Evolutionary conservation across 345 rosid species (phyloP).

Genomic region (Linum usitatissimum): DNA sequence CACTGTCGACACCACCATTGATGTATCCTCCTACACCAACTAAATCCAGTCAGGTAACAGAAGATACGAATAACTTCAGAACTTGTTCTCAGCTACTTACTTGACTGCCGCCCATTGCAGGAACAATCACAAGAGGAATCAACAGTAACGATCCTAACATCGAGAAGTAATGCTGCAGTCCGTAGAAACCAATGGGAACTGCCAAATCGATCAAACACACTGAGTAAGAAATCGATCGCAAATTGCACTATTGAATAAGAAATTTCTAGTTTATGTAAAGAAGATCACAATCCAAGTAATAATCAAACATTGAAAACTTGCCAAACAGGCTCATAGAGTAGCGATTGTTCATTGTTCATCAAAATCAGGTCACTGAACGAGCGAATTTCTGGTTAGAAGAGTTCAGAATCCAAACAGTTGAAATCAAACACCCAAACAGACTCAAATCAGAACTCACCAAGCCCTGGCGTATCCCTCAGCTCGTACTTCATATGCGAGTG

Average conservation of each 20-base stretch:
- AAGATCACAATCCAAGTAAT: too few relatives aligned
- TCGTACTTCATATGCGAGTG: conserved; percentile 80
- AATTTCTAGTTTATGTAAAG: too few relatives aligned
- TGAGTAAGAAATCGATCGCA: not conserved
- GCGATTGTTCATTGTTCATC: too few relatives aligned
- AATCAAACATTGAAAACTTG: too few relatives aligned
- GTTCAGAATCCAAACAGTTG: not conserved
- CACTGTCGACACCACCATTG: conserved; percentile 78
- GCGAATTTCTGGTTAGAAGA: too few relatives aligned
- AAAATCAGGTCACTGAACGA: too few relatives aligned
- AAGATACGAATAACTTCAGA: not conserved
- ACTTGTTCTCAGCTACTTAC: conserved; percentile 38
- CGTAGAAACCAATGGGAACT: conserved; percentile 93
- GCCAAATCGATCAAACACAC: conserved; percentile 22
- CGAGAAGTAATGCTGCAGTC: conserved; percentile 88
- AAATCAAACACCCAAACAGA: not conserved
- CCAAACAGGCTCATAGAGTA: too few relatives aligned
- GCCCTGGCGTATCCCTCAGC: conserved; percentile 87
- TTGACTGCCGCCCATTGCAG: conserved; percentile 93
- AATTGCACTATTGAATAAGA: too few relatives aligned
- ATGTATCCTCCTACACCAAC: conserved; percentile 74
- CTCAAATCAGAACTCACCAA: conserved; percentile 38
- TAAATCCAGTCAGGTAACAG: conserved; percentile 23
- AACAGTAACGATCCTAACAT: conserved; percentile 82
- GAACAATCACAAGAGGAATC: conserved; percentile 87